Evolutionary conservation across 1,284 basidiomycete species (phyloP).

Genomic region (Ceratobasidium sp.): DNA sequence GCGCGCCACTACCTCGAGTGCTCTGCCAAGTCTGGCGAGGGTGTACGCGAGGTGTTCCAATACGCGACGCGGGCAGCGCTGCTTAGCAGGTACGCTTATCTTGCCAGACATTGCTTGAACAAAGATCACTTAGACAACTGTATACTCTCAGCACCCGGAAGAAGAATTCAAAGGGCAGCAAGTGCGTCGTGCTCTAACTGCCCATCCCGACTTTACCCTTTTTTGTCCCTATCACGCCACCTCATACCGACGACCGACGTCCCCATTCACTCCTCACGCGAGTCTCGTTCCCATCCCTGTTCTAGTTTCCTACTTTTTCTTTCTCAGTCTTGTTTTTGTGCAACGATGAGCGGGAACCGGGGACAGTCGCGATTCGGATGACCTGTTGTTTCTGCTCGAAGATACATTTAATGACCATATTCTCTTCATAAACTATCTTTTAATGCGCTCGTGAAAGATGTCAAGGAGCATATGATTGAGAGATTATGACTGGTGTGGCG

Average conservation of each 20-base stretch:
- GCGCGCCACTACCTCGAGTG: constrained; percentile 92
- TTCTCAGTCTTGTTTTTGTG: constrained; percentile 20
- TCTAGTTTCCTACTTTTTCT: not conserved
- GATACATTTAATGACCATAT: constrained; percentile 30
- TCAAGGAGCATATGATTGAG: not conserved
- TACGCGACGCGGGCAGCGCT: constrained; percentile 87
- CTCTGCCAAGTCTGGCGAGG: constrained; percentile 89
- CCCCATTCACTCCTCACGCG: not conserved
- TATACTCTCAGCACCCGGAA: not conserved
- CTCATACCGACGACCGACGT: not conserved
- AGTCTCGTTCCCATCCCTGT: not conserved
- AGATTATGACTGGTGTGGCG: not conserved
- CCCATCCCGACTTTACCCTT: not conserved
- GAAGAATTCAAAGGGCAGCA: constrained; percentile 61
- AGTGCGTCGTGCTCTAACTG: constrained; percentile 70
- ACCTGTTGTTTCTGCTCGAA: constrained; percentile 24
- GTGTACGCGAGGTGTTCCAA: constrained; percentile 93
- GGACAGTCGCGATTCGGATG: constrained; percentile 9
- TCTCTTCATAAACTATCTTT: not conserved
- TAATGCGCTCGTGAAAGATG: not conserved
- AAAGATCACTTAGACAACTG: not conserved
- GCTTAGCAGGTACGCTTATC: constrained; percentile 60
- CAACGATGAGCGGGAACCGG: constrained; percentile 5
- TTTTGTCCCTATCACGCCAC: not conserved
- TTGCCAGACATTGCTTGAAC: constrained; percentile 1